These are phyloP conservation scores for Atkinsonella hypoxylon DNA, from an alignment of 2,329 filamentous ascomycete species.

Conservation along the genomic window DNA sequence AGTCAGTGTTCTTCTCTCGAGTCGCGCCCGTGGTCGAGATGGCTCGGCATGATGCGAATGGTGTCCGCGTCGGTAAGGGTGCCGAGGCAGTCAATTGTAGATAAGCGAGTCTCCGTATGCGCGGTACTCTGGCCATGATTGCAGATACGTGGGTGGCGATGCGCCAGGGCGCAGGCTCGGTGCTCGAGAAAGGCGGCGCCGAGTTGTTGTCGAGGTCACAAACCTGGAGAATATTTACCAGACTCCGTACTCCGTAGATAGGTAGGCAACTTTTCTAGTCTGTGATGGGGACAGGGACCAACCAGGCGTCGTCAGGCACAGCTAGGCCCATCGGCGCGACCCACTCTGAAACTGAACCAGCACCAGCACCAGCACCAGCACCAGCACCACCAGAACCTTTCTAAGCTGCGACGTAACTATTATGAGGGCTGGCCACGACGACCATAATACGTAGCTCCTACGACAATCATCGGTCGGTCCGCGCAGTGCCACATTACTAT, in stretches of 20 bases:
- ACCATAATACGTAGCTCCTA: not conserved
- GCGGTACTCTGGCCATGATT: slow-evolving; percentile 32
- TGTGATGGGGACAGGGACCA: not conserved
- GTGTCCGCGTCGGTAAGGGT: slow-evolving; percentile 13
- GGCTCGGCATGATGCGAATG: slow-evolving; percentile 16
- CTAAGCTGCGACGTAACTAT: not conserved
- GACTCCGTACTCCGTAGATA: too few species aligned
- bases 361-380: too few species aligned
- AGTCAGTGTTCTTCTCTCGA: slow-evolving; percentile 22
- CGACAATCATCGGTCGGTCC: not conserved
- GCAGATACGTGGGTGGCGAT: slow-evolving; percentile 1
- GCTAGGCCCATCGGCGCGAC: slow-evolving; percentile 4
- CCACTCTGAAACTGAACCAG: not conserved
- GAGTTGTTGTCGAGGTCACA: not conserved
- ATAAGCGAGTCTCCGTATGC: slow-evolving; percentile 22
- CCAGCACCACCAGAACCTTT: not conserved
- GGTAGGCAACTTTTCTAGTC: slow-evolving; percentile 10
- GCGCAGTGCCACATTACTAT: slow-evolving; percentile 15
- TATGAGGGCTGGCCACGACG: too few species aligned
- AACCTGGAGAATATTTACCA: not conserved
- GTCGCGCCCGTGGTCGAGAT: slow-evolving; percentile 24
- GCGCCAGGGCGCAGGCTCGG: not conserved
- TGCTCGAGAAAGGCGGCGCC: not conserved
- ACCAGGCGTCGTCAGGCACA: slow-evolving; percentile 12
- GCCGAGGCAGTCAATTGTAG: slow-evolving; percentile 16